Conservation (phyloP, 2,329 filamentous ascomycete species). For the Mycosphaerella sp. region DNA sequence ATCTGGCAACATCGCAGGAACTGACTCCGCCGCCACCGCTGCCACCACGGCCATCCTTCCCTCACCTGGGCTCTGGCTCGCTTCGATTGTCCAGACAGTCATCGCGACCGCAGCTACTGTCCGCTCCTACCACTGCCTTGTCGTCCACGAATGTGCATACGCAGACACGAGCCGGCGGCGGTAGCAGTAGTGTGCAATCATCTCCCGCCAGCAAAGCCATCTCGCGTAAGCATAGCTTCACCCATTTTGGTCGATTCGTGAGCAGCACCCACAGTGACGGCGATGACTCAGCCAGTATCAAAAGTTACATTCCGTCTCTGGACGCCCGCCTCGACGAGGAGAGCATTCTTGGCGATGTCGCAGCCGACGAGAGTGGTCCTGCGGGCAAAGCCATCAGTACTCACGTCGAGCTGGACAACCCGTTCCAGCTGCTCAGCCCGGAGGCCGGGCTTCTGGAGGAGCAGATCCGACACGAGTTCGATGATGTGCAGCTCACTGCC, state of each 20-base stretch:
- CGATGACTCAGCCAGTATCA: conserved; percentile 60
- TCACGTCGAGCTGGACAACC: conserved; percentile 53
- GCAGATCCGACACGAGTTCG: conserved; percentile 72
- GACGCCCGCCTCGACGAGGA: conserved; percentile 66
- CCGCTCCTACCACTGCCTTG: conserved; percentile 75
- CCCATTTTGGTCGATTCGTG: conserved; percentile 38
- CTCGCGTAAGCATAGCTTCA: conserved; percentile 38
- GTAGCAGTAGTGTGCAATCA: conserved; percentile 19
- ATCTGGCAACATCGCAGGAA: conserved; percentile 27
- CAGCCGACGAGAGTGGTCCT: conserved; percentile 57
- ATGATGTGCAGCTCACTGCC: conserved; percentile 59
- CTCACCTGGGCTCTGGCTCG: conserved; percentile 24
- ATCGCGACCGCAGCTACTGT: conserved; percentile 42
- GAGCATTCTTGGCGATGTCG: conserved; percentile 69
- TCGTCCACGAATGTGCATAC: conserved; percentile 76
- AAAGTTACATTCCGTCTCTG: conserved; percentile 59
- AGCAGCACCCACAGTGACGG: conserved; percentile 49
- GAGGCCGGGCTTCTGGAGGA: conserved; percentile 49
- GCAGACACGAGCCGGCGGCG: conserved; percentile 62
- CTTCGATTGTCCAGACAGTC: conserved; percentile 34
- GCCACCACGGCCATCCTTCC: conserved; percentile 32
- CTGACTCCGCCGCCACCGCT: conserved; percentile 36
- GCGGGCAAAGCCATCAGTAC: conserved; percentile 63
- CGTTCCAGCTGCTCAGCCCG: conserved; percentile 52
- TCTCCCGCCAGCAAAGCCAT: conserved; percentile 31